Conservation (phyloP, 176 grass and related monocot genomes). For the Rhipidocladum racemiflorum region DNA sequence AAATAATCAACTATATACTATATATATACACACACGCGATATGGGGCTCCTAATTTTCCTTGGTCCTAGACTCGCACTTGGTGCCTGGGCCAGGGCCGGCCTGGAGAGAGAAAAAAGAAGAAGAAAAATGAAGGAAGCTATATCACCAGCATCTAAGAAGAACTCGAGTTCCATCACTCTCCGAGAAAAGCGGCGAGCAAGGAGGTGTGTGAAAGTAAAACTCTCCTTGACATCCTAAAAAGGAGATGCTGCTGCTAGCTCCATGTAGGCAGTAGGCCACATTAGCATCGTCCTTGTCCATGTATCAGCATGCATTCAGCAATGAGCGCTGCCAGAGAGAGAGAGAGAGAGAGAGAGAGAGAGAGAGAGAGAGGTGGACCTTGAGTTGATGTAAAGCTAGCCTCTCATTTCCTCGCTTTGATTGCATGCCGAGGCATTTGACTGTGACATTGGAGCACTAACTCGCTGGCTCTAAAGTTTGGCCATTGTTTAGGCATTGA, state of each 20-base stretch:
- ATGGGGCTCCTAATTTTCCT: no score
- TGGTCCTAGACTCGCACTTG: no score
- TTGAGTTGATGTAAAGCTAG: constrained; percentile 39
- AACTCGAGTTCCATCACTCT: constrained; percentile 23
- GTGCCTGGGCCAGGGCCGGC: no score
- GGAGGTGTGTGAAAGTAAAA: background rate
- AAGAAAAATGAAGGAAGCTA: background rate
- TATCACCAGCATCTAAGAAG: background rate
- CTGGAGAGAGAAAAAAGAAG: no score
- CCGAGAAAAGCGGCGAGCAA: constrained; percentile 12
- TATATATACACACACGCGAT: no score
- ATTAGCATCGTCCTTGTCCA: background rate
- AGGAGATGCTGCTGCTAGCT: constrained; percentile 9
- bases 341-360: background rate
- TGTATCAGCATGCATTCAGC: background rate
- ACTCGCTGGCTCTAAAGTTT: constrained; percentile 4
- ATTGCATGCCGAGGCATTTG: constrained; percentile 12
- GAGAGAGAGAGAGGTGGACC: constrained; percentile 21
- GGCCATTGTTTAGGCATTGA: constrained; percentile 35
- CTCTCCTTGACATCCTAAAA: constrained; percentile 4
- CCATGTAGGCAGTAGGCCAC: constrained; percentile 27
- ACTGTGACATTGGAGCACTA: constrained; percentile 42
- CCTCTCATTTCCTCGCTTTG: background rate
- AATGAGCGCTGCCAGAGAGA: background rate
- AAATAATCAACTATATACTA: no score